These are phyloP conservation scores for Eimeria tenella DNA, from an alignment of 169 alveolate species.

Conservation along the genomic window DNA sequence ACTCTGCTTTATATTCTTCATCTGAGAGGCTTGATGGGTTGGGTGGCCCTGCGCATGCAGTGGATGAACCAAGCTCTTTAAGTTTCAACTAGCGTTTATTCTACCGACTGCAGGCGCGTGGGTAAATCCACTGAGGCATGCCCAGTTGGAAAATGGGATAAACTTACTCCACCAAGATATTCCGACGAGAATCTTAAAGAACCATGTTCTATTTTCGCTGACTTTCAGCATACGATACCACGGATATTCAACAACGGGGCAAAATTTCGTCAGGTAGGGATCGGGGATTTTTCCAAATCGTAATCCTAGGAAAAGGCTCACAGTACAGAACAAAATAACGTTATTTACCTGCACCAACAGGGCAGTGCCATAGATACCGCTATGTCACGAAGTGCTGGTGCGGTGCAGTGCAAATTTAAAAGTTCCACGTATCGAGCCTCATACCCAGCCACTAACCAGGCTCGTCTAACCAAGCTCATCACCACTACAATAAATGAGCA, in stretches of 20 bases:
- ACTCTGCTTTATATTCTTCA: constrained; percentile 46
- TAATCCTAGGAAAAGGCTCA: constrained; percentile 12
- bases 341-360: not conserved
- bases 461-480: too few species aligned
- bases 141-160: not conserved
- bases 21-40: constrained; percentile 69
- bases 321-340: not conserved
- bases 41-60: constrained; percentile 59
- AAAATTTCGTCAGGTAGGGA: constrained; percentile 69
- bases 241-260: constrained; percentile 75
- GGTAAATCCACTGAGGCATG: not conserved
- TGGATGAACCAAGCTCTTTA: not conserved
- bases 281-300: constrained; percentile 72
- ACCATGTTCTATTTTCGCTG: constrained; percentile 68
- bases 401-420: too few species aligned
- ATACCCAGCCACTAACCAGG: too few species aligned
- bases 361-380: not conserved
- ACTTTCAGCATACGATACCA: constrained; percentile 74
- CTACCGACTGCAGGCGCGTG: not conserved
- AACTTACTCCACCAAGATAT: constrained; percentile 71
- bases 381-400: too few species aligned
- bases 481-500: too few species aligned
- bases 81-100: not conserved
- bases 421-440: too few species aligned
- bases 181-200: constrained; percentile 62